phyloP scores from a whole-genome alignment of 805 yeast genomes.

The Isabelozyma heimii region DNA sequence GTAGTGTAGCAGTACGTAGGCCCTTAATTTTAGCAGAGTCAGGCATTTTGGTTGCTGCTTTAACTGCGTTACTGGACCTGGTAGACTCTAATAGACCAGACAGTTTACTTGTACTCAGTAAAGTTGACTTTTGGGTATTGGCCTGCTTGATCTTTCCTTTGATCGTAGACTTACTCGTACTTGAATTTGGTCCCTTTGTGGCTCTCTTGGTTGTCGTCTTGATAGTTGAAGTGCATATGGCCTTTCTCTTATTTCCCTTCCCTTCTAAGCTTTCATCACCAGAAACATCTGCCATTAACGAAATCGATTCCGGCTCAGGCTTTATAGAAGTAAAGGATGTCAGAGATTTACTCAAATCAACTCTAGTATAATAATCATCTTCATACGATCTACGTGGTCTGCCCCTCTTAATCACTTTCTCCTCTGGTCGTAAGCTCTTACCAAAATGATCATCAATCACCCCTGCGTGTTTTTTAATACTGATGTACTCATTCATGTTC shows the following conservation, averaged over 20 bases:
- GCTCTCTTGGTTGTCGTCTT: background rate
- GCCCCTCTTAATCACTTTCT: background rate
- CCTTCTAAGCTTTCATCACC: background rate
- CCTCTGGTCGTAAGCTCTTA: background rate
- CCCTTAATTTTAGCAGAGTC: no score
- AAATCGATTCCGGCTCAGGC: background rate
- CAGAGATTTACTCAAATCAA: background rate
- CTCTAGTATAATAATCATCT: background rate
- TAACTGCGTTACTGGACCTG: no score
- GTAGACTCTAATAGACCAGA: no score
- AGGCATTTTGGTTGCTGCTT: no score
- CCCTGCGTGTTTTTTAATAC: slow-evolving; percentile 3
- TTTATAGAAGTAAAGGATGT: background rate
- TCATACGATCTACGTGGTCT: background rate
- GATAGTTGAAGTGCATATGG: background rate
- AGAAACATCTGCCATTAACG: background rate
- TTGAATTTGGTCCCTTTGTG: no score
- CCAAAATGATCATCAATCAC: background rate
- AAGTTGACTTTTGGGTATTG: no score
- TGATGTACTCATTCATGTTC: slow-evolving; percentile 12
- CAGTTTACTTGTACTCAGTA: no score
- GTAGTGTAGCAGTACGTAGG: no score
- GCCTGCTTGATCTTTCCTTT: no score
- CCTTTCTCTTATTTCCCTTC: background rate
- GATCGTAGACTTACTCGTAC: no score